Percentiles rank a stretch among this genome's conserved stretches.
Evolutionary conservation across 805 yeast species (phyloP).

Genomic region (Myxozyma lipomycoides): DNA sequence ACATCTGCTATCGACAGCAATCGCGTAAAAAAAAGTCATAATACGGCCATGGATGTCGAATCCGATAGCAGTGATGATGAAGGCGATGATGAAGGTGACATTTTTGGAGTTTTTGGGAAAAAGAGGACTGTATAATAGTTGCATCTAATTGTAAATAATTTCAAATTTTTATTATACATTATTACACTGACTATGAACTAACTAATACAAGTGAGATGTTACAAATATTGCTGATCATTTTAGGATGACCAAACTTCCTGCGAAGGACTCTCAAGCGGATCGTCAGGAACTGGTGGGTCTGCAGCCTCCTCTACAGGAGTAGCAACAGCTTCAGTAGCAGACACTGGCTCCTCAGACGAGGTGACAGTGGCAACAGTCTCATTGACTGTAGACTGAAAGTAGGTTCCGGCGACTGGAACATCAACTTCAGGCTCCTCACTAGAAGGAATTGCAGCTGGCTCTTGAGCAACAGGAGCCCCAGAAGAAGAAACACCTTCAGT

Average conservation of each 20-base stretch:
- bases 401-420: conserved; percentile 2
- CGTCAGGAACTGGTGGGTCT: not conserved
- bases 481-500: conserved; percentile 3
- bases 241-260: not conserved
- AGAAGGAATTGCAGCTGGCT: not conserved
- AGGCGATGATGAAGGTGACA: conserved; percentile 7
- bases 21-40: not conserved
- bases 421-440: not conserved
- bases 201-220: no score
- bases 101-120: not conserved
- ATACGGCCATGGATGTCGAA: not conserved
- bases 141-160: not conserved
- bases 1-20: no score
- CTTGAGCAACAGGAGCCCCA: not conserved
- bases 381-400: not conserved
- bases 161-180: not conserved
- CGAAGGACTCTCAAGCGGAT: not conserved
- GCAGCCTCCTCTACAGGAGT: not conserved
- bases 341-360: not conserved
- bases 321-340: not conserved
- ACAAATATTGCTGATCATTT: no score
- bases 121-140: not conserved
- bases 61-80: conserved; percentile 13
- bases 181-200: no score
- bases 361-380: not conserved